Evolutionary conservation across 116 monocot species (phyloP), one percentile per base, ranked within the genome.

Genomic region (Papilionanthe hybrid): DNA sequence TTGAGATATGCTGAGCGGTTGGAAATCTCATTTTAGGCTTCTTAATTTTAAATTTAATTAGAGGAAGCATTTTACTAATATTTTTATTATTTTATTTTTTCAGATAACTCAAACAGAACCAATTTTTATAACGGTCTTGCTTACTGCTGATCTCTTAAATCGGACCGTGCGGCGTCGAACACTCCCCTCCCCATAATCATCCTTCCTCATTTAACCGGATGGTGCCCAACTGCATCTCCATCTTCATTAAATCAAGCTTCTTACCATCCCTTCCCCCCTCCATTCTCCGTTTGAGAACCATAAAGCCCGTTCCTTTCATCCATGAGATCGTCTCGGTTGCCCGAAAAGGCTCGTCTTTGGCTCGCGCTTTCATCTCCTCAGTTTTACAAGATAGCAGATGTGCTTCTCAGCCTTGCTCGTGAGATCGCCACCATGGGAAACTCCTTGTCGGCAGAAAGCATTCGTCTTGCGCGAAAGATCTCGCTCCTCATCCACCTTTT

Each of bases 401-500:
- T 45, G 1, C 50, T 82, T 4, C 67, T 84, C 29, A 43, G 3
- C 37, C 44, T 80, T 9, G 79, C 79, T 19, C 72, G 84, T 11
- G 79, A 86, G 44, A 79, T 89, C 79, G 71, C 84, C 20, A 67
- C 79, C 58, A 67, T 78, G 47, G 79, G 63, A 22, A 57, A 72
- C 43, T 22, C 75, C 15, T 77, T 78, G 9, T 41, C 50, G 42
- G n/a, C 44, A 12, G 77, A 77, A 9, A 67, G 53, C 77, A 72
- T 84, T 49, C 81, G 89, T 77, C 82, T 89, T 45, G 79, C 82
- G 19, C 81, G 86, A 41, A 89, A 89, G 84, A 82, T 86, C 18
- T 89, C 86, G 10, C 78, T 89, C 43, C 80, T 89, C 23, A 84
- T 82, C 45, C 89, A 89, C 63, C 77, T 89, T 65, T 58, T 84